A percentile compares a stretch with the other conserved stretches of the same genome.
Conservation (phyloP, 2,329 filamentous ascomycete species). For the Cladosporium halotolerans region DNA sequence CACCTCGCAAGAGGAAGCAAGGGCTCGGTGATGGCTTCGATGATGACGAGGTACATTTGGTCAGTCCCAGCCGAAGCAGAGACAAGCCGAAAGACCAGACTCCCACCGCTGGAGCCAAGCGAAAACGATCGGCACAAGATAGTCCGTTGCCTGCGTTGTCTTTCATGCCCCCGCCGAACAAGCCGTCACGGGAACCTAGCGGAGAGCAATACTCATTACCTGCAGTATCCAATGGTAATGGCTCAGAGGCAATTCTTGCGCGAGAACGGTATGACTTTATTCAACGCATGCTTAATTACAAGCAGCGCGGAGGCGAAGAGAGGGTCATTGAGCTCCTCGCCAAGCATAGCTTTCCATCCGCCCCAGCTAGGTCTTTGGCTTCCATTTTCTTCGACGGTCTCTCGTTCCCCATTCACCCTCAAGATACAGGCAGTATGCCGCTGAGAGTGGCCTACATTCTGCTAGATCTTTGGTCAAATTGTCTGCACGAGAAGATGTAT, state of each 20-base stretch:
- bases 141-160: slow-evolving; percentile 55
- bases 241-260: neutral
- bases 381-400: slow-evolving; percentile 63
- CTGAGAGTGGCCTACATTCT: slow-evolving; percentile 59
- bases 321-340: slow-evolving; percentile 63
- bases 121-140: slow-evolving; percentile 59
- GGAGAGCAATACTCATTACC: neutral
- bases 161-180: slow-evolving; percentile 21
- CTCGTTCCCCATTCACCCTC: slow-evolving; percentile 30
- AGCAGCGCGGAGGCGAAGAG: slow-evolving; percentile 48
- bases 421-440: slow-evolving; percentile 41
- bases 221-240: neutral
- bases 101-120: slow-evolving; percentile 59
- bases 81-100: slow-evolving; percentile 47
- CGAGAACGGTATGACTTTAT: slow-evolving; percentile 37
- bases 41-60: slow-evolving; percentile 49
- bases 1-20: slow-evolving; percentile 24
- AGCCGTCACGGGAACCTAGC: neutral
- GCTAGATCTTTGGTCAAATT: slow-evolving; percentile 62
- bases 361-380: slow-evolving; percentile 56
- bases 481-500: slow-evolving; percentile 58
- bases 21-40: slow-evolving; percentile 66
- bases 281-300: slow-evolving; percentile 60
- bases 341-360: slow-evolving; percentile 59
- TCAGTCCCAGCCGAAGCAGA: slow-evolving; percentile 34